These are phyloP conservation scores for Pestalotiopsis sp. DNA, from an alignment of 2,329 filamentous ascomycete species.

Conservation along the genomic window DNA sequence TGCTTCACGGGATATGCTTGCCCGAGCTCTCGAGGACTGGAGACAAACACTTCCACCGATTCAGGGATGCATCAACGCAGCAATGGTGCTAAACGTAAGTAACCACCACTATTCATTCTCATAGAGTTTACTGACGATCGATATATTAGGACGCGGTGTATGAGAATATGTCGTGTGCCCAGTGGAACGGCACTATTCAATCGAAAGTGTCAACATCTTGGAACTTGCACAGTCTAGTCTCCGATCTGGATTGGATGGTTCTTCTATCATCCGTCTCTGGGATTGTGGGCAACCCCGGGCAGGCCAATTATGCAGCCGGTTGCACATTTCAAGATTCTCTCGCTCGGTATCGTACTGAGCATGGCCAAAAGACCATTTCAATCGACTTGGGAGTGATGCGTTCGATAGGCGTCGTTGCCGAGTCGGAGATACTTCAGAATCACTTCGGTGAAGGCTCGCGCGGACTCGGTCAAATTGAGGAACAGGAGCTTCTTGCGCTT, in stretches of 20 bases:
- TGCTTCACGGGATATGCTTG: background rate
- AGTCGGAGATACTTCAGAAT: slow-evolving; percentile 20
- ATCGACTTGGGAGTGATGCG: slow-evolving; percentile 29
- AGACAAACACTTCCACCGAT: slow-evolving; percentile 32
- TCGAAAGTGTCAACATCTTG: slow-evolving; percentile 25
- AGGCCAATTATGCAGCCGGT: slow-evolving; percentile 29
- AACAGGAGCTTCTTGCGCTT: slow-evolving; percentile 25
- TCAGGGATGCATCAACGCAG: slow-evolving; percentile 43
- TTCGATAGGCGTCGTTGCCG: slow-evolving; percentile 28
- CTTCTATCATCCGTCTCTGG: slow-evolving; percentile 28
- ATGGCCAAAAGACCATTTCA: slow-evolving; percentile 24
- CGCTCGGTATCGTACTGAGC: slow-evolving; percentile 22
- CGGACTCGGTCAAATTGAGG: slow-evolving; percentile 25
- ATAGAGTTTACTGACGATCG: background rate
- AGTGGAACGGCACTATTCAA: slow-evolving; percentile 26
- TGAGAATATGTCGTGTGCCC: slow-evolving; percentile 27
- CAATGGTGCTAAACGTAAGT: slow-evolving; percentile 38
- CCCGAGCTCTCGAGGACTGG: slow-evolving; percentile 16
- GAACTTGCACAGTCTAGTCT: slow-evolving; percentile 25
- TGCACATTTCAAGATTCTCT: slow-evolving; percentile 29
- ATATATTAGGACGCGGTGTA: slow-evolving; percentile 25
- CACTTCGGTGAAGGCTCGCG: slow-evolving; percentile 13
- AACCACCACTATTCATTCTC: background rate
- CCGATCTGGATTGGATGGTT: slow-evolving; percentile 29
- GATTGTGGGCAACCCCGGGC: slow-evolving; percentile 23